A percentile compares a stretch with the other conserved stretches of the same genome.
These are phyloP conservation scores for Aspergillus sp. DNA, from an alignment of 2,329 filamentous ascomycete genomes.

Conservation along the genomic window DNA sequence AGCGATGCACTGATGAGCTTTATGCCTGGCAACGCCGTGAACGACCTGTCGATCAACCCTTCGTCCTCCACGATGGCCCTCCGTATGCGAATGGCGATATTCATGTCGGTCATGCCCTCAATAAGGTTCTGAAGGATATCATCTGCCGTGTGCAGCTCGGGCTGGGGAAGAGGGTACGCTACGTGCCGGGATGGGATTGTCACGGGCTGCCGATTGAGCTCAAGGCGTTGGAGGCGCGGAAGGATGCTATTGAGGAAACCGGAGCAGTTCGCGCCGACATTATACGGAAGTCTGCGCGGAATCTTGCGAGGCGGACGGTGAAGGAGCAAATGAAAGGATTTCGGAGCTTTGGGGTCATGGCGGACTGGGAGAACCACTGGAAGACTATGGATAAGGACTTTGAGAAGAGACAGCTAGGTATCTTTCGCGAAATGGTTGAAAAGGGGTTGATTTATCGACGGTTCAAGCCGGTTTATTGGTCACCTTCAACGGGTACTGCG, in stretches of 20 bases:
- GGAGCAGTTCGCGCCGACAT: conserved; percentile 47
- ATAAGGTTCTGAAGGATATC: conserved; percentile 97
- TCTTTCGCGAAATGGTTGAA: conserved; percentile 66
- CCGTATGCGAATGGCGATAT: conserved; percentile 94
- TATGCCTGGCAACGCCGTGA: conserved; percentile 79
- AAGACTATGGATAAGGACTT: conserved; percentile 67
- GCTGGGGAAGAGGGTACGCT: conserved; percentile 75
- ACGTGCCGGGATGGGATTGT: conserved; percentile 95
- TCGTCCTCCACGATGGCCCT: conserved; percentile 91
- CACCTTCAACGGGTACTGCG: conserved; percentile 66
- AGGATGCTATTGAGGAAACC: conserved; percentile 35
- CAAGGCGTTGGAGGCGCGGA: conserved; percentile 76
- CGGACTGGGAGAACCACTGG: conserved; percentile 66
- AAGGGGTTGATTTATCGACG: conserved; percentile 65
- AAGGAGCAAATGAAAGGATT: conserved; percentile 65
- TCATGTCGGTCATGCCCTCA: conserved; percentile 92
- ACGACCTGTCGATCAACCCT: conserved; percentile 62
- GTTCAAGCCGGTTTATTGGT: conserved; percentile 69
- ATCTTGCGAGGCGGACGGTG: conserved; percentile 60
- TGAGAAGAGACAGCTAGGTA: conserved; percentile 62
- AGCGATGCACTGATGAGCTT: conserved; percentile 80
- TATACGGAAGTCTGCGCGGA: conserved; percentile 59
- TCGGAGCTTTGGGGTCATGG: conserved; percentile 65
- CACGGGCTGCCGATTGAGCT: conserved; percentile 97
- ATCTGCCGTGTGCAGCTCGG: conserved; percentile 81